phyloP scores from a whole-genome alignment of 306 rosid genomes.

The Glycine latifolia region DNA sequence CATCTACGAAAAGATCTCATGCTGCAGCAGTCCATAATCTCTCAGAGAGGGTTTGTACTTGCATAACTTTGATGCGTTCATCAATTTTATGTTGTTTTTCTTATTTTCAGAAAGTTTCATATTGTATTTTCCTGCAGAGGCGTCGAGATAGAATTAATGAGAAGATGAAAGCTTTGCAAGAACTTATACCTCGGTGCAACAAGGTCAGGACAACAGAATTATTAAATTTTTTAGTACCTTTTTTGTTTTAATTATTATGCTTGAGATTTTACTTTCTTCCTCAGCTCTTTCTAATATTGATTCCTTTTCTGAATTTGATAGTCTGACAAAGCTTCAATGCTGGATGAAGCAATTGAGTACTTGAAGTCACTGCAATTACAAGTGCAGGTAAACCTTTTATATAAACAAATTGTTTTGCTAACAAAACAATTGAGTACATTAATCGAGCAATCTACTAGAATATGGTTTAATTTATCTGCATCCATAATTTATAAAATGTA shows the following conservation, averaged over 20 bases:
- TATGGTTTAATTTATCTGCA: not conserved
- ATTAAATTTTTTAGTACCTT: not conserved
- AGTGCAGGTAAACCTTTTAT: constrained; percentile 70
- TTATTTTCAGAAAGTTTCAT: constrained; percentile 23
- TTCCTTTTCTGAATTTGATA: constrained; percentile 46
- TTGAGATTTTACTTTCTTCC: constrained; percentile 18
- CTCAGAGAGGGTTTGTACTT: constrained; percentile 79
- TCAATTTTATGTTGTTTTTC: constrained; percentile 10
- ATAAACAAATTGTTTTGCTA: not conserved
- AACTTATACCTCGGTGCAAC: constrained; percentile 87
- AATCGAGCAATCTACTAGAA: not conserved
- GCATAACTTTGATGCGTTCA: not conserved
- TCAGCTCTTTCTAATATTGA: not conserved
- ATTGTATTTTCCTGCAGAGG: constrained; percentile 58
- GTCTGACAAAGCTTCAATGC: constrained; percentile 93
- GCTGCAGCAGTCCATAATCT: constrained; percentile 93
- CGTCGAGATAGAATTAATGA: constrained; percentile 93
- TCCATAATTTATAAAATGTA: constrained; percentile 14
- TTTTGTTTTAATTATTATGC: not conserved
- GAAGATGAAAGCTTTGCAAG: constrained; percentile 88
- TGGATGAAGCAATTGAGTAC: constrained; percentile 94
- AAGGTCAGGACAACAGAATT: constrained; percentile 68
- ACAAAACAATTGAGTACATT: constrained; percentile 1
- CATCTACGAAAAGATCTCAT: constrained; percentile 73
- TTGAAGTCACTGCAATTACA: constrained; percentile 84